Base-by-base conservation (phyloP, 208 protist species). In the Trypanosoma mega region DNA sequence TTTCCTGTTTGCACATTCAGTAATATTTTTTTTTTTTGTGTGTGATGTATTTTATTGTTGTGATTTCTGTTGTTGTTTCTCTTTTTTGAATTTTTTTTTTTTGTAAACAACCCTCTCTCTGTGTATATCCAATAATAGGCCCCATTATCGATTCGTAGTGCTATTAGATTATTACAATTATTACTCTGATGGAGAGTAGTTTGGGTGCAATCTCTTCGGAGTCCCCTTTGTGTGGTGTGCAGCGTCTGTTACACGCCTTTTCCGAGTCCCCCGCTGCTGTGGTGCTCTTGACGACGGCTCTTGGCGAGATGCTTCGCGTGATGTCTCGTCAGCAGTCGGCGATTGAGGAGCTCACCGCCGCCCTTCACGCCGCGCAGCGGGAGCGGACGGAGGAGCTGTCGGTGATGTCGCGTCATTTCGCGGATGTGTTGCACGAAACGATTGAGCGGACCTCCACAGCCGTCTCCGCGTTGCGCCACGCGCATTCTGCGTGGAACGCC, bases 301-400 rank as follows among this genome's bases (percentile, higher is more conserved):
- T 66, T 56, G 47, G 60, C 18, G 60, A 66, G 21, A 48, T 66
- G 47, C 29, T 56, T 26, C 47, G 31, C n/a, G 18, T 66, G 9
- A n/a, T 66, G n/a, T 45, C 41, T 27, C 60, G 60, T 14, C 60
- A 66, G 31, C 60, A 56, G 20, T 21, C 18, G 26, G 20, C 23
- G 16, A 48, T 66, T 20, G 49, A 45, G 41, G 39, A 66, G 21
- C 36, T 66, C 14, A 21, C 44, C 4, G 27, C 0, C 20, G 37
- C 51, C 2, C 23, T 56, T 3, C 23, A 66, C 11, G 9, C 5
- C 1, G 6, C 27, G 43, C 30, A 30, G 29, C 26, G 52, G n/a
- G 48, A 55, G 16, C 21, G 24, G 7, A 36, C 2, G 23, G 41
- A 43, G 24, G 58, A 54, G 31, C 16, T 64, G 4, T 45, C 48